A percentile compares a stretch with the other conserved stretches of the same genome.
phyloP scores from a whole-genome alignment of 2,329 filamentous ascomycete genomes.

The Diaporthe amygdali region DNA sequence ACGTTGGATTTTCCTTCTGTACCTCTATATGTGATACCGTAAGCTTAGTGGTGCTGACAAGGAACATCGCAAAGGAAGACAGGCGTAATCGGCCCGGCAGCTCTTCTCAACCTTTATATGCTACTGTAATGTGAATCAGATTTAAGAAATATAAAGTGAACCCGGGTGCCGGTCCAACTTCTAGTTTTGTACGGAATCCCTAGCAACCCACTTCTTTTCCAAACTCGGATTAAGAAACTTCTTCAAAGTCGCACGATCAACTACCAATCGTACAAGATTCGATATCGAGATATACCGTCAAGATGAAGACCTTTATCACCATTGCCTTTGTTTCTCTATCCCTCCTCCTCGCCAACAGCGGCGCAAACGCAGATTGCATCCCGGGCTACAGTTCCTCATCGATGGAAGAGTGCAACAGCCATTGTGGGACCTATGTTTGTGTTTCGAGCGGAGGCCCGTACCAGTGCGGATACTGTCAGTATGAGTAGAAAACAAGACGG shows the following conservation, averaged over 20 bases:
- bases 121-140: no score
- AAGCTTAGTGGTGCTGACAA: not conserved
- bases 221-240: not conserved
- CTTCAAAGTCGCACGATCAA: not conserved
- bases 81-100: no score
- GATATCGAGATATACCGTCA: not conserved
- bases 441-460: slow-evolving; percentile 2
- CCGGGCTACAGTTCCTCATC: not conserved
- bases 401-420: not conserved
- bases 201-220: not conserved
- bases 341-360: not conserved
- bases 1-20: no score
- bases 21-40: not conserved
- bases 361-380: slow-evolving; percentile 8
- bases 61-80: no score
- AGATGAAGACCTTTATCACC: slow-evolving; percentile 8
- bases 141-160: no score
- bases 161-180: not conserved
- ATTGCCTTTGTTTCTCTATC: not conserved
- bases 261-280: not conserved
- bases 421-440: slow-evolving; percentile 8
- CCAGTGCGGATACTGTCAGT: slow-evolving; percentile 4
- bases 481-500: not conserved
- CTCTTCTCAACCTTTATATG: no score
- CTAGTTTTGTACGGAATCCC: not conserved